Conservation (phyloP, 1,284 basidiomycete genomes). For the Microbotryomycetes sp. region DNA sequence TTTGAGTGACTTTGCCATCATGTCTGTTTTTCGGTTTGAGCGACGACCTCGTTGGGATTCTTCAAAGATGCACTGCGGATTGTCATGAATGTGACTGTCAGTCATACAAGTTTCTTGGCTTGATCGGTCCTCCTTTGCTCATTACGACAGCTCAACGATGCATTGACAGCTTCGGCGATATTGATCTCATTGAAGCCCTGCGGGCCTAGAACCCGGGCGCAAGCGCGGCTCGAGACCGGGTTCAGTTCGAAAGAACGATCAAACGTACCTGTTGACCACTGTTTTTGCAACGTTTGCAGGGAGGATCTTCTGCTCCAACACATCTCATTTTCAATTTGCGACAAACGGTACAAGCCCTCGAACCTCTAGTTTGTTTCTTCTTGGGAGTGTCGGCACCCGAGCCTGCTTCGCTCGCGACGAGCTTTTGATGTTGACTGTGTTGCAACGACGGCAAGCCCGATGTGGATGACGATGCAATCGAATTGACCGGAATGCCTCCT, state of each 20-base stretch:
- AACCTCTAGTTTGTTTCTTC: conserved; percentile 35
- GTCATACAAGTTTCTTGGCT: background rate
- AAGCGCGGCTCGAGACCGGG: background rate
- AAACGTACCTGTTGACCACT: conserved; percentile 63
- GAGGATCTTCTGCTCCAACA: conserved; percentile 85
- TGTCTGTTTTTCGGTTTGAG: conserved; percentile 45
- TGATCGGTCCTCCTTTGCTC: no score
- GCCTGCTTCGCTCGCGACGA: background rate
- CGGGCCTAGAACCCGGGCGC: background rate
- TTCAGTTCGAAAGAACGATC: background rate
- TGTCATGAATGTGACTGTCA: conserved; percentile 4
- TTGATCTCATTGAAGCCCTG: no score
- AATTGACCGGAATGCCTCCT: background rate
- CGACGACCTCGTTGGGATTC: conserved; percentile 89
- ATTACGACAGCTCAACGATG: no score
- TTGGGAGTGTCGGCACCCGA: conserved; percentile 15
- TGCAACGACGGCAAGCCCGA: background rate
- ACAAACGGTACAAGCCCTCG: conserved; percentile 85
- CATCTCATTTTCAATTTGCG: conserved; percentile 92
- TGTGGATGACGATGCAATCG: background rate
- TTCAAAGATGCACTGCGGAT: conserved; percentile 70
- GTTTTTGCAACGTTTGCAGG: conserved; percentile 52
- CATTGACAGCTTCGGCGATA: no score
- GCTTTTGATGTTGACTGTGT: background rate
- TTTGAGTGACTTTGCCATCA: conserved; percentile 78